Evolutionary conservation across 495 filamentous ascomycete genomes (phyloP), one percentile per base, ranked within the genome.

Genomic region (Bacidia rubella): DNA sequence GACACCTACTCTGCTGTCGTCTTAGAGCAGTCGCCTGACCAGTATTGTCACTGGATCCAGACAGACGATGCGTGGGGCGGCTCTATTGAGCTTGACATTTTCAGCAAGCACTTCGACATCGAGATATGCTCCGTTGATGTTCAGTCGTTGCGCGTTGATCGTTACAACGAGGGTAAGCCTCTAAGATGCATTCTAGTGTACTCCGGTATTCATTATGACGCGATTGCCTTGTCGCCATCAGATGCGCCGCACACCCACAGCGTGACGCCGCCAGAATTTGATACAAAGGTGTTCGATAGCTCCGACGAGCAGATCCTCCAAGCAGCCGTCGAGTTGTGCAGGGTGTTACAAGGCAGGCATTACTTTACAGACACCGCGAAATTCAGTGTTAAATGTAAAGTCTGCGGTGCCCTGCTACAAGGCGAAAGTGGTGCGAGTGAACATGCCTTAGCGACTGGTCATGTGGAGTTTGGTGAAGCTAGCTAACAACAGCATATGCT

Each of bases 181-280:
- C 77, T 72, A 19, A 70, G 89, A 25, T 87, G 87, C 65, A 80
- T 97, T 35, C 70, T 98, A 25, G 80, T 96, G 1, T 98, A 96
- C 65, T 90, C 85, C 0, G 89, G 88, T 0, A 90, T 97, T 49
- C 92, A 98, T 61, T 98, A 98, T 64, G 92, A 98, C 65, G 80
- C 84, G n/a, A 79, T 96, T 47, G 86, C 84, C 0, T 74, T 93
- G 58, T 78, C 75, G 10, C 82, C 83, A 1, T 77, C 74, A 12
- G 76, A 79, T 54, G 74, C 77, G 21, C 75, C 76, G 7, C 70
- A 74, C 47, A 70, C 67, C 41, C 73, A 72, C 53, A 70, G 82
- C 10, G 71, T 78, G 53, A 69, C 75, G 11, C 74, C 79, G 10
- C 73, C 86, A 3, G 79, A 88, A 20, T 76, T 81, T 49, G 92